Evolutionary conservation across 2,329 filamentous ascomycete species (phyloP).

Genomic region (Pseudofabraea citricarpa): DNA sequence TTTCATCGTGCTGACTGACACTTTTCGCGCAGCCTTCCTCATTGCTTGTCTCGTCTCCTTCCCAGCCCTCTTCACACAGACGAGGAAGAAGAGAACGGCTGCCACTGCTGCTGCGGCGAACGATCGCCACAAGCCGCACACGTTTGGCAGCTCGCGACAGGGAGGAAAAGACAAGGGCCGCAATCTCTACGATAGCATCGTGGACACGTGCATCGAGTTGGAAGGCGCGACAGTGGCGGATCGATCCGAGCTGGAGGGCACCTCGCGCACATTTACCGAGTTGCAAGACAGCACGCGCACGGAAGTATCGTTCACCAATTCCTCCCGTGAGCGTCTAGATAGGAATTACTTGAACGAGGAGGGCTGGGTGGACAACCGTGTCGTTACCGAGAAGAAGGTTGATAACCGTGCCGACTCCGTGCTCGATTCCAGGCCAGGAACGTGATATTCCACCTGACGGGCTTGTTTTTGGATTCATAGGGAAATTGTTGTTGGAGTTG

Average conservation of each 20-base stretch:
- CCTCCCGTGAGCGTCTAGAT: neutral
- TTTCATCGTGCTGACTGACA: neutral
- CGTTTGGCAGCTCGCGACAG: neutral
- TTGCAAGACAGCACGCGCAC: neutral
- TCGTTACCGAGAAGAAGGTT: too few relatives aligned
- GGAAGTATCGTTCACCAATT: neutral
- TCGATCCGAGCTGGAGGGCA: neutral
- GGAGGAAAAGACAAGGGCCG: neutral
- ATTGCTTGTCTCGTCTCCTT: neutral
- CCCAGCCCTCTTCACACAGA: neutral
- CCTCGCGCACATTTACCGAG: neutral
- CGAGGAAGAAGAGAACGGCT: neutral
- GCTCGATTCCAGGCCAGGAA: too few relatives aligned
- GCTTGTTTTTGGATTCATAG: too few relatives aligned
- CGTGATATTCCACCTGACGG: too few relatives aligned
- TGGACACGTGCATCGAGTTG: neutral
- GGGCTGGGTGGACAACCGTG: too few relatives aligned
- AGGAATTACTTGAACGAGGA: neutral
- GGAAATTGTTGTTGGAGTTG: too few relatives aligned
- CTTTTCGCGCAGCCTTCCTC: neutral
- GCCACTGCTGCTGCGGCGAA: neutral
- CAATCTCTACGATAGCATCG: neutral
- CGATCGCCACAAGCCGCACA: neutral
- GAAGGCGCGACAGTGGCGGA: neutral
- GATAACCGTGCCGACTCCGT: too few relatives aligned